A percentile compares a stretch with the other conserved stretches of the same genome.
Evolutionary conservation across 139 green algal genomes (phyloP).

Genomic region (Dunaliella sp.): DNA sequence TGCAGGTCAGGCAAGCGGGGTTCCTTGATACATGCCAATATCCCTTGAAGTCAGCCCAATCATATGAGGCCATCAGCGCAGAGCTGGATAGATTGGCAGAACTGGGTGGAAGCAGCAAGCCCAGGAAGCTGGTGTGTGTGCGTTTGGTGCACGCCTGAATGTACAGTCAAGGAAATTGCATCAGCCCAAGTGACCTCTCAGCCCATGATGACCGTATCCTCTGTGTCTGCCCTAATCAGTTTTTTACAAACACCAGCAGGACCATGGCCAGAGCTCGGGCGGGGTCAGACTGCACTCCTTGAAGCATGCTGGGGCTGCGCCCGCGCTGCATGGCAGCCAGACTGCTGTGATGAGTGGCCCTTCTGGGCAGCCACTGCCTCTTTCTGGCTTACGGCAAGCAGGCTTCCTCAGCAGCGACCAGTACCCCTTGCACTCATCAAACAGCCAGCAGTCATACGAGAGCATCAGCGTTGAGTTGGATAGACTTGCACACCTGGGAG

Average conservation of each 20-base stretch:
- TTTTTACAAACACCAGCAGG: not conserved
- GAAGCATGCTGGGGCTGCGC: not conserved
- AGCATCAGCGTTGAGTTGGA: not conserved
- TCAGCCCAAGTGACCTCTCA: not conserved
- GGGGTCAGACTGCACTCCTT: not conserved
- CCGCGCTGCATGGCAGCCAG: not conserved
- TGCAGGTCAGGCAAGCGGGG: not conserved
- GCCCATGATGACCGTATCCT: too few relatives aligned
- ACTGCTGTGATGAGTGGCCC: not conserved
- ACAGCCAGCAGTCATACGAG: not conserved
- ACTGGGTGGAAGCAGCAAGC: not conserved
- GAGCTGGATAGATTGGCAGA: not conserved
- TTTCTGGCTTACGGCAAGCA: not conserved
- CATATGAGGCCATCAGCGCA: conserved; percentile 18
- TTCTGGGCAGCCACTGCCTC: not conserved
- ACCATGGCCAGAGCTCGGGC: not conserved
- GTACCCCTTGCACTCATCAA: not conserved
- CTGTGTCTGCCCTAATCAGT: too few relatives aligned
- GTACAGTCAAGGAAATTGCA: not conserved
- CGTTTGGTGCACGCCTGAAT: not conserved
- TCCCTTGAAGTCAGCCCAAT: not conserved
- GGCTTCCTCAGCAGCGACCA: not conserved
- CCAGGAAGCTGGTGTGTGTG: not conserved
- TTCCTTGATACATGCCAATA: not conserved
- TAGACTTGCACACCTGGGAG: not conserved